phyloP scores from a whole-genome alignment of 805 yeast genomes.

The Saccharomycodes ludwigii region DNA sequence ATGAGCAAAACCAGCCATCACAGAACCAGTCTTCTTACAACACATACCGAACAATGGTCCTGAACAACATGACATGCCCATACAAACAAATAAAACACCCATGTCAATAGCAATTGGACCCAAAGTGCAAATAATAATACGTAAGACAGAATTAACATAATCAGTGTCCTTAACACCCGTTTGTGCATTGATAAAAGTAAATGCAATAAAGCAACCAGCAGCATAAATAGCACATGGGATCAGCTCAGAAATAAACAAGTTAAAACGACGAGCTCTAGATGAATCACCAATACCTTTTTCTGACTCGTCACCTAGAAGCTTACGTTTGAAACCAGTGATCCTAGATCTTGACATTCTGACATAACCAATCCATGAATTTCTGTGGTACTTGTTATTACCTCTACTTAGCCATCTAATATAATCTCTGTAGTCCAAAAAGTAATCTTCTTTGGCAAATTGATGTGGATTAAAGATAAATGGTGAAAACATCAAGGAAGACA shows the following conservation, averaged over 20 bases:
- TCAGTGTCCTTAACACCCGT: slow-evolving; percentile 54
- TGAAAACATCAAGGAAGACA: slow-evolving; percentile 76
- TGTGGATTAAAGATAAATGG: slow-evolving; percentile 97
- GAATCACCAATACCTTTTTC: slow-evolving; percentile 80
- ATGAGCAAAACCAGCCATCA: slow-evolving; percentile 89
- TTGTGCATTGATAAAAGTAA: slow-evolving; percentile 73
- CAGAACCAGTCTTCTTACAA: slow-evolving; percentile 94
- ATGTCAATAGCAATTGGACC: slow-evolving; percentile 87
- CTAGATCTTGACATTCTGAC: slow-evolving; percentile 74
- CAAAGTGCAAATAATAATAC: slow-evolving; percentile 68
- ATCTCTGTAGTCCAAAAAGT: slow-evolving; percentile 91
- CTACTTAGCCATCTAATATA: slow-evolving; percentile 84
- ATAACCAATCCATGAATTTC: slow-evolving; percentile 82
- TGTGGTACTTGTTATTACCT: slow-evolving; percentile 82
- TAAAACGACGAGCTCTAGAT: slow-evolving; percentile 69
- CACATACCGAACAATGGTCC: slow-evolving; percentile 93
- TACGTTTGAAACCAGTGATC: slow-evolving; percentile 72
- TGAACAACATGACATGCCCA: slow-evolving; percentile 87
- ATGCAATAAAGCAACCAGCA: slow-evolving; percentile 71
- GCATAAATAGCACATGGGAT: slow-evolving; percentile 61
- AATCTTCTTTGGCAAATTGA: slow-evolving; percentile 93
- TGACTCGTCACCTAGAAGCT: slow-evolving; percentile 61
- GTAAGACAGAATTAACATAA: slow-evolving; percentile 54
- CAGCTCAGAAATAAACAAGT: slow-evolving; percentile 57
- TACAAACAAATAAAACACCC: slow-evolving; percentile 69